Conservation (phyloP, 805 yeast species). For the Saturnispora galanensis region DNA sequence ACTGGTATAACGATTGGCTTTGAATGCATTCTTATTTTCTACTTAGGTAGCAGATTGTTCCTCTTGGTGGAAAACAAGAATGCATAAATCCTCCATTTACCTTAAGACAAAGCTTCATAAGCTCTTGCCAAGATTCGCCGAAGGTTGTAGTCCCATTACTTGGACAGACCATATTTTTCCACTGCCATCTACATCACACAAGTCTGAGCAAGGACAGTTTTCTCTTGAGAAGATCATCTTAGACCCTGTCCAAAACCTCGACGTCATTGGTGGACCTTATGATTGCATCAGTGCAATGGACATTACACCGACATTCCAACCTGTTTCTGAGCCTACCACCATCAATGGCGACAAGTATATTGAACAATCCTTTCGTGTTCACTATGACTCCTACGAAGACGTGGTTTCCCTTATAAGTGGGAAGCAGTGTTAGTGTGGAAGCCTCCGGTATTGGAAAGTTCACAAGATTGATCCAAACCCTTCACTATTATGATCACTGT, state of each 20-base stretch:
- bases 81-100: not conserved
- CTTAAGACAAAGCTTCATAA: not conserved
- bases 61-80: not conserved
- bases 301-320: not conserved
- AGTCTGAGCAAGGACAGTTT: not conserved
- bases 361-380: no score
- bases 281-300: not conserved
- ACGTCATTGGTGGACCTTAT: not conserved
- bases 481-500: no score
- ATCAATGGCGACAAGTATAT: not conserved
- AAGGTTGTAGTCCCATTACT: no score
- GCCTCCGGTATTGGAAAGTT: no score
- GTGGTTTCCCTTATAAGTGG: no score
- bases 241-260: conserved; percentile 3
- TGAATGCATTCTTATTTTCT: no score
- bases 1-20: no score
- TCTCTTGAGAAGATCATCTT: not conserved
- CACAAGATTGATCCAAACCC: no score
- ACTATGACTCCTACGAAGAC: no score
- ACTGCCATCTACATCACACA: not conserved
- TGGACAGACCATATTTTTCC: not conserved
- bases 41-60: not conserved
- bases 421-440: no score
- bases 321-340: not conserved
- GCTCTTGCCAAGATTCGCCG: not conserved